Evolutionary conservation across 176 grass and related monocot species (phyloP), one percentile per base, ranked within the genome.

Genomic region (Pontederia paniculata): DNA sequence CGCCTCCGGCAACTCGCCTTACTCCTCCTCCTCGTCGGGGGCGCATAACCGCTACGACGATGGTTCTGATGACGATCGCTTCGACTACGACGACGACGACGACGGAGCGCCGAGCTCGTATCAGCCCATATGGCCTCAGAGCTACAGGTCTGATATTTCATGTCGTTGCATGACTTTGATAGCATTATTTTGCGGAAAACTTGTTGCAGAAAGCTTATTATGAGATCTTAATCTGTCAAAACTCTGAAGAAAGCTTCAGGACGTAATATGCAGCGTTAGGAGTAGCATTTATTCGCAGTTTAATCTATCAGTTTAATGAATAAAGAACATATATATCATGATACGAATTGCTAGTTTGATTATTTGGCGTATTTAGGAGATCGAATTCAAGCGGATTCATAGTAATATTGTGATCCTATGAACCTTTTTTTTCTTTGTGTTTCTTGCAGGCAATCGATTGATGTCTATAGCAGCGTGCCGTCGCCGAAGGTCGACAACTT

Each of bases 371-470:
- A 8, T 9, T 9, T 9, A 54, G 2, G 16, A 10, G 51, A 9
- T 54, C 17, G 9, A 1, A 20, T 8, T 10, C 21, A 48, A 12
- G 45, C 12, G 45, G 45, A 48, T 2, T 14, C 88, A 88, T 94
- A 77, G 84, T 88, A 80, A 81, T 79, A 0, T 1, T 19, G 21
- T 28, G 53, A 59, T 14, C n/a, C n/a, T n/a, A n/a, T n/a, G n/a
- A n/a, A n/a, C n/a, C n/a, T n/a, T n/a, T n/a, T n/a, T n/a, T n/a
- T n/a, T n/a, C n/a, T n/a, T n/a, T n/a, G n/a, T 44, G 9, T 55
- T 17, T 16, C 4, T 28, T 18, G 73, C 71, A 85, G 88, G 73
- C 76, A 80, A 31, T 83, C 83, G 31, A 83, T 86, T 21, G 88
- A 93, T 52, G 79, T 87, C 54, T 9, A 77, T 54, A 82, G 61